Conservation (phyloP, 257 asterid genomes). For the Fraxinus americana region DNA sequence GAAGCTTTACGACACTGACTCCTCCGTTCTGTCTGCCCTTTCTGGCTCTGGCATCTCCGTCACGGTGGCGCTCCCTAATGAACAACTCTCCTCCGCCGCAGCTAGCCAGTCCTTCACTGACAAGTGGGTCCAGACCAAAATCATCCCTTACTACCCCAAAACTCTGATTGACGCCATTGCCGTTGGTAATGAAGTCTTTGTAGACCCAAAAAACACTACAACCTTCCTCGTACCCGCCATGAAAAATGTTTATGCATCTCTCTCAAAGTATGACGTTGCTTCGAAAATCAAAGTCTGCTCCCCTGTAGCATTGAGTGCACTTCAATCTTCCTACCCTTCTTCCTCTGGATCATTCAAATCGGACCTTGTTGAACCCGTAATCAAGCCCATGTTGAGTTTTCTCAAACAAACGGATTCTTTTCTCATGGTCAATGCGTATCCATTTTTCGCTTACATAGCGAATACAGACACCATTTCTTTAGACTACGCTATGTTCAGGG, state of each 20-base stretch:
- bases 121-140: constrained; percentile 58
- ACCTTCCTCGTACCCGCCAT: constrained; percentile 63
- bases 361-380: constrained; percentile 56
- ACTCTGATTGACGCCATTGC: constrained; percentile 61
- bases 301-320: constrained; percentile 63
- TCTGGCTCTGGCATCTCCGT: constrained; percentile 56
- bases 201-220: constrained; percentile 56
- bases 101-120: constrained; percentile 44
- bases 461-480: constrained; percentile 56
- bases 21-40: constrained; percentile 61
- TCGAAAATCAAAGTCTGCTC: constrained; percentile 51
- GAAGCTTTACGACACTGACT: constrained; percentile 65
- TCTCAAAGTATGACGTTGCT: constrained; percentile 37
- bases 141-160: constrained; percentile 45
- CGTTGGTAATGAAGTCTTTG: constrained; percentile 78
- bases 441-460: constrained; percentile 59
- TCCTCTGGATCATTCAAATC: constrained; percentile 64
- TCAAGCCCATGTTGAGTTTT: constrained; percentile 63
- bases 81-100: constrained; percentile 62
- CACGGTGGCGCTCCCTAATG: constrained; percentile 68
- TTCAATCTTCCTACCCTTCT: constrained; percentile 61
- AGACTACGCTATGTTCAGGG: constrained; percentile 56
- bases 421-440: constrained; percentile 69
- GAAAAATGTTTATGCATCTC: constrained; percentile 56
- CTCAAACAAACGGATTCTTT: constrained; percentile 54